phyloP scores from a whole-genome alignment of 2,329 filamentous ascomycete genomes.

The Talaromyces sp. region DNA sequence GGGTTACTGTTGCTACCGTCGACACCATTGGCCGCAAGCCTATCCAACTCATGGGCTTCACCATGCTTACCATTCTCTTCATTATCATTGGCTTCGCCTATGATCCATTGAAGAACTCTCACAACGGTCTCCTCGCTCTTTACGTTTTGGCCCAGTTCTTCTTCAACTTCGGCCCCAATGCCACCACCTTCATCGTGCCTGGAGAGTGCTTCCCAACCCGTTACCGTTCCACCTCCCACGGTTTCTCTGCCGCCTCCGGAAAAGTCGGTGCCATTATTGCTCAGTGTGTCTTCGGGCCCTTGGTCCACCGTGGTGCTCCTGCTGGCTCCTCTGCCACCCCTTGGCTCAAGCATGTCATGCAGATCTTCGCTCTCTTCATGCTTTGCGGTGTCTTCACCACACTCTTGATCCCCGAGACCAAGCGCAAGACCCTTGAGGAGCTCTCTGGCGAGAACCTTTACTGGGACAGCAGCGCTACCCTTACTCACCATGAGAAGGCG shows the following conservation, averaged over 20 bases:
- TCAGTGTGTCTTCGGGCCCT: constrained; percentile 58
- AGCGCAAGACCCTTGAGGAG: constrained; percentile 66
- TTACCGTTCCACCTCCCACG: constrained; percentile 60
- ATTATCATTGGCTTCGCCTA: constrained; percentile 3
- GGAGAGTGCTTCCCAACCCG: constrained; percentile 60
- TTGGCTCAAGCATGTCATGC: constrained; percentile 67
- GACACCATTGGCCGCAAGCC: constrained; percentile 18
- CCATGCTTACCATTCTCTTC: constrained; percentile 8
- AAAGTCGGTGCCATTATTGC: constrained; percentile 65
- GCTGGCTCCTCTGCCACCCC: constrained; percentile 50
- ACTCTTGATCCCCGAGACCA: constrained; percentile 71
- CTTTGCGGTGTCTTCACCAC: constrained; percentile 62
- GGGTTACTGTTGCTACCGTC: constrained; percentile 20
- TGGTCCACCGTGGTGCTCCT: constrained; percentile 53
- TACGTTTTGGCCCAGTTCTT: constrained; percentile 55
- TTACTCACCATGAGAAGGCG: no score
- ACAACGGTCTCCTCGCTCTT: constrained; percentile 57
- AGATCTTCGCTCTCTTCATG: constrained; percentile 79
- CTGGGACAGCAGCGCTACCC: constrained; percentile 41
- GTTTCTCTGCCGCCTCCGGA: constrained; percentile 59
- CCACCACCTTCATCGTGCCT: constrained; percentile 58
- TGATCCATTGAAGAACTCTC: constrained; percentile 32
- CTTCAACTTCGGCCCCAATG: constrained; percentile 49
- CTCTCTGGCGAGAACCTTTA: constrained; percentile 62
- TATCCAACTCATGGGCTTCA: constrained; percentile 4